Base-by-base conservation (phyloP, 2,329 filamentous ascomycete genomes). In the Rachicladosporium sp. region DNA sequence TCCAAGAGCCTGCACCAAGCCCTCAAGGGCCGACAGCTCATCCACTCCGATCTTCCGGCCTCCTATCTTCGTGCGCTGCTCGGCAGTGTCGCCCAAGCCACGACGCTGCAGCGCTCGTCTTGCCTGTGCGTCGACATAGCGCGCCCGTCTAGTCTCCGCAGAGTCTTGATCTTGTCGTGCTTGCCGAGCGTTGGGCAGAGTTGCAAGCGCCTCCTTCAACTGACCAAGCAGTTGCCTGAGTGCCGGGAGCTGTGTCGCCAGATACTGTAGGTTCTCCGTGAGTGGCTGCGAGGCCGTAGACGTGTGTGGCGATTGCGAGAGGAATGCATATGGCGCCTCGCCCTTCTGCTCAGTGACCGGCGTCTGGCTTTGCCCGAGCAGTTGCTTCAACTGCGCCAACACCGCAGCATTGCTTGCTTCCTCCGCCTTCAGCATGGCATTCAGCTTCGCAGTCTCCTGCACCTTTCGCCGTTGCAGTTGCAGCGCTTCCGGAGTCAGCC, bases 111-210 rank as follows among this genome's bases (percentile, higher is more conserved):
- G 65, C 56, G 93, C 83, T 43, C 82, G 71, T 48, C 76, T 69
- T 37, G 84, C 83, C 53, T 87, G 79, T 39, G 73, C 73, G 62
- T 95, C 88, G 35, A 96, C 78, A 57, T 96, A 96, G 48, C 82
- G 74, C 41, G 80, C 70, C 44, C 89, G 70, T 57, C 91, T 78
- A 38, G 78, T 73, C 31, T 78, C 72, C 65, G 70, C 68, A 38
- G 67, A 61, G n/a, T 58, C 53, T 4, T 59, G 57, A 8, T 59
- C 54, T 5, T 54, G 51, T 3, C 52, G 51, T n/a, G 50, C 42
- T 37, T 56, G 47, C 46, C 50, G 45, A 32, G 54, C 45, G 46
- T 68, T 45, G 7, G 38, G 38, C 13, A 41, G 15, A 21, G 38
- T 33, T 13, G 34, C 29, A 19, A 41, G 30, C 30, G 36, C 37